Evolutionary conservation across 78 protist species (phyloP), one percentile per base, ranked within the genome.

Genomic region (Cavenderia fasciculata): DNA sequence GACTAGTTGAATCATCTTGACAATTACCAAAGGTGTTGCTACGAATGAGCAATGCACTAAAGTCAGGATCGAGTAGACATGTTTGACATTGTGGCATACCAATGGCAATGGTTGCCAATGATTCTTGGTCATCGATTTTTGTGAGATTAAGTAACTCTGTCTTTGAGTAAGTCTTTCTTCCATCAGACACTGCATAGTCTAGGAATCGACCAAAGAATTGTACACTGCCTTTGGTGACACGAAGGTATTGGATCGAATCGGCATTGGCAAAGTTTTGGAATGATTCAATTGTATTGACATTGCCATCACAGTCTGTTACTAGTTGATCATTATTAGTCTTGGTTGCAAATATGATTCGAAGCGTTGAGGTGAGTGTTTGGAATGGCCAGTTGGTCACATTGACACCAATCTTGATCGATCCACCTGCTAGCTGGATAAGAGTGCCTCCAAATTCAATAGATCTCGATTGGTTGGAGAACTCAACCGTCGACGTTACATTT

Each of bases 31-130:
- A 25, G 27, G 33, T 19, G 18, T 7, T 25, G 2, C 5, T 4
- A 21, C 61, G 29, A 21, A 51, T 23, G 16, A 74, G 56, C 18
- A 74, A 25, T 11, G n/a, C 61, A 36, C 57, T 40, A 41, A 74
- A 74, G 21, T 74, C 85, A 6, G 85, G 85, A 44, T 74, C 85
- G 0, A 74, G 38, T 14, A 74, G 14, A 74, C 69, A 56, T 43
- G 56, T 71, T 74, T 59, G n/a, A 21, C 69, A 74, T 34, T 59
- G 47, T 2, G 85, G 85, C 40, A 74, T 41, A 0, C 12, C 43
- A 12, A 74, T 33, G 14, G 34, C 19, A 21, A 59, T 44, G 36
- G n/a, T n/a, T n/a, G n/a, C n/a, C n/a, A n/a, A n/a, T n/a, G n/a
- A n/a, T n/a, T n/a, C n/a, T n/a, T n/a, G n/a, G n/a, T n/a, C n/a